Evolutionary conservation across 2,329 filamentous ascomycete genomes (phyloP), one percentile per base, ranked within the genome.

Genomic region (Didymella sp.): DNA sequence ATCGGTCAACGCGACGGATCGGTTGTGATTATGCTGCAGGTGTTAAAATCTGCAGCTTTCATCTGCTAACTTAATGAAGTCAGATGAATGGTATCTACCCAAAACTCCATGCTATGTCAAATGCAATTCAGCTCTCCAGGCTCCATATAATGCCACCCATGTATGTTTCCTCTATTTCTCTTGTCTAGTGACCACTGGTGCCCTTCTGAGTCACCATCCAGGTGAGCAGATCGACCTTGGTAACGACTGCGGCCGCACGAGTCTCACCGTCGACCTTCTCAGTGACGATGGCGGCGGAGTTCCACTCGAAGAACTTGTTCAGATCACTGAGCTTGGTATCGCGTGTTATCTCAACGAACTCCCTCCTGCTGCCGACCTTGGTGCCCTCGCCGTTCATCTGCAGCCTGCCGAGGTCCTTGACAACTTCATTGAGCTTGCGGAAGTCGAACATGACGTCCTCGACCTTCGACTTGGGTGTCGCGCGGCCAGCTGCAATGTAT

Each of bases 361-460:
- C 87, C 56, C 88, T 83, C 21, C 76, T 73, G 76, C 85, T 56
- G 27, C 59, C 52, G 21, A 62, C 64, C 46, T 64, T 62, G n/a
- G 60, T 63, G 28, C 60, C 62, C 48, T 70, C 60, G 13, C 61
- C 60, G 21, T 71, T 66, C 0, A 74, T 45, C 22, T 78, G 73
- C 46, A 80, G 75, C 12, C 79, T 74, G 12, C 75, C 76, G 3
- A 78, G 66, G 70, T 98, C 92, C n/a, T 92, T 96, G 55, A 96
- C 88, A 7, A 96, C 88, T 79, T 98, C 93, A 66, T 91, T 87
- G 53, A 97, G 84, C 67, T 89, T 90, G 56, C 87, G 84, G 79
- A 99, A 99, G 77, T 97, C 89, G 73, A 99, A 99, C 95, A 99
- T 99, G 78, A 96, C 91, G 22, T 93, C 88, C 60, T 86, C 85